These are phyloP conservation scores for Garcia nutans DNA, from an alignment of 345 rosid species.

Conservation along the genomic window DNA sequence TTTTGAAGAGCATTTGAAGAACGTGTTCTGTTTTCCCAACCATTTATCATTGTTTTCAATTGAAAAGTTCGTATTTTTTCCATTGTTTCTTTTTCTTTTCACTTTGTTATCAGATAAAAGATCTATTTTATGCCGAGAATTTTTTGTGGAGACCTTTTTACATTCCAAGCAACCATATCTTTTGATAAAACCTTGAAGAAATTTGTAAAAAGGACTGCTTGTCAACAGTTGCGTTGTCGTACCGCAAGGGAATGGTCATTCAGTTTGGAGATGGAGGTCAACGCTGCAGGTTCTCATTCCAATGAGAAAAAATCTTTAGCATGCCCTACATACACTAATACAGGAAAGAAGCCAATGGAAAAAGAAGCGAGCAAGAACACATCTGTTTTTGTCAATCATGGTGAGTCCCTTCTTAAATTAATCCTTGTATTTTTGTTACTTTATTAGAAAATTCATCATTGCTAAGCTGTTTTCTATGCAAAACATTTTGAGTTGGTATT, in stretches of 20 bases:
- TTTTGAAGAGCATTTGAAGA: not conserved
- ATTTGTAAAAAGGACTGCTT: slow-evolving; percentile 12
- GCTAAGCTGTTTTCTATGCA: not conserved
- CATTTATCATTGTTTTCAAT: not conserved
- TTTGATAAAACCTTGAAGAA: slow-evolving; percentile 17
- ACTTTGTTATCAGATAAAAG: slow-evolving; percentile 9
- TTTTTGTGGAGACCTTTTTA: slow-evolving; percentile 14
- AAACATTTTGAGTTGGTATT: not conserved
- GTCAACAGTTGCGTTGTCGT: slow-evolving; percentile 12
- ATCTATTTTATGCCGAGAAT: slow-evolving; percentile 24
- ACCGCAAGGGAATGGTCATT: slow-evolving; percentile 39
- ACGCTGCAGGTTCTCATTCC: slow-evolving; percentile 33
- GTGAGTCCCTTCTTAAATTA: slow-evolving; percentile 25
- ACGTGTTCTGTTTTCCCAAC: not conserved
- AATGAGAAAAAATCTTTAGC: slow-evolving; percentile 37
- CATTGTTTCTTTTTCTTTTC: not conserved
- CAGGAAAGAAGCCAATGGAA: slow-evolving; percentile 31
- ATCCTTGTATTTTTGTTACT: not conserved
- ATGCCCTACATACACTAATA: slow-evolving; percentile 31
- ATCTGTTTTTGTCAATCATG: slow-evolving; percentile 47
- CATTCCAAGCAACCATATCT: slow-evolving; percentile 18
- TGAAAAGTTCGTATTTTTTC: not conserved
- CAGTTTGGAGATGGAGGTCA: slow-evolving; percentile 33
- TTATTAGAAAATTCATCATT: not conserved
- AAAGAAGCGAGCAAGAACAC: slow-evolving; percentile 26